phyloP scores from a whole-genome alignment of 2,329 filamentous ascomycete species.

The Fusarium napiforme region DNA sequence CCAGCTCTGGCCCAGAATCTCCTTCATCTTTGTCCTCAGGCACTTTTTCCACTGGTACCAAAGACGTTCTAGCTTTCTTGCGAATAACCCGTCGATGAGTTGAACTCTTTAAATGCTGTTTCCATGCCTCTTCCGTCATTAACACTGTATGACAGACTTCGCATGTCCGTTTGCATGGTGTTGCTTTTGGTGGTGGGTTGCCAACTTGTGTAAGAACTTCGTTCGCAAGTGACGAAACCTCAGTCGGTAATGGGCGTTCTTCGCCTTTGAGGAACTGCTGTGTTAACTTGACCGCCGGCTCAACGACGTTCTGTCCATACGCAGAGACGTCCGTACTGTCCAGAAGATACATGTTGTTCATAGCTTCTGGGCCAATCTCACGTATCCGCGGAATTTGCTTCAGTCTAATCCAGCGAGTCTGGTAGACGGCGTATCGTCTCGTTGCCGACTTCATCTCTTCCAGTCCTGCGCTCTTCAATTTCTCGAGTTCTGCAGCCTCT shows the following conservation, averaged over 20 bases:
- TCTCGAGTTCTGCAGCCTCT: slow-evolving; percentile 57
- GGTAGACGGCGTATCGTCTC: slow-evolving; percentile 85
- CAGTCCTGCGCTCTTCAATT: slow-evolving; percentile 68
- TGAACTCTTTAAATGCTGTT: slow-evolving; percentile 52
- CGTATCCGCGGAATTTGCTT: slow-evolving; percentile 79
- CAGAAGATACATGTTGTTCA: slow-evolving; percentile 77
- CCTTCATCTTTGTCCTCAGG: slow-evolving; percentile 18
- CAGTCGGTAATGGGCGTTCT: slow-evolving; percentile 61
- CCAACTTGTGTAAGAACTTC: slow-evolving; percentile 65
- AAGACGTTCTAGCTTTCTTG: slow-evolving; percentile 52
- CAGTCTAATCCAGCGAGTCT: slow-evolving; percentile 86
- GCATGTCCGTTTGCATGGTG: slow-evolving; percentile 71
- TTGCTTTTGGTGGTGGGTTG: slow-evolving; percentile 61
- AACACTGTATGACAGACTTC: slow-evolving; percentile 75
- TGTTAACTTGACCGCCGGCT: slow-evolving; percentile 72
- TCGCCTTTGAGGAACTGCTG: slow-evolving; percentile 70
- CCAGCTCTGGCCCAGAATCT: slow-evolving; percentile 45
- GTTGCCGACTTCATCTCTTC: slow-evolving; percentile 86
- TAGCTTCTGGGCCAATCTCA: slow-evolving; percentile 61
- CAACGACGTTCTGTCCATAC: slow-evolving; percentile 73
- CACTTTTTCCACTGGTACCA: slow-evolving; percentile 48
- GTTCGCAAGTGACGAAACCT: slow-evolving; percentile 60
- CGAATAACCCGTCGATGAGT: slow-evolving; percentile 50
- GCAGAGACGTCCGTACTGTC: slow-evolving; percentile 77
- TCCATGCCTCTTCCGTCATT: slow-evolving; percentile 63